Conservation (phyloP, 31 red algal genomes). For the Odonthalia washingtoniensis region DNA sequence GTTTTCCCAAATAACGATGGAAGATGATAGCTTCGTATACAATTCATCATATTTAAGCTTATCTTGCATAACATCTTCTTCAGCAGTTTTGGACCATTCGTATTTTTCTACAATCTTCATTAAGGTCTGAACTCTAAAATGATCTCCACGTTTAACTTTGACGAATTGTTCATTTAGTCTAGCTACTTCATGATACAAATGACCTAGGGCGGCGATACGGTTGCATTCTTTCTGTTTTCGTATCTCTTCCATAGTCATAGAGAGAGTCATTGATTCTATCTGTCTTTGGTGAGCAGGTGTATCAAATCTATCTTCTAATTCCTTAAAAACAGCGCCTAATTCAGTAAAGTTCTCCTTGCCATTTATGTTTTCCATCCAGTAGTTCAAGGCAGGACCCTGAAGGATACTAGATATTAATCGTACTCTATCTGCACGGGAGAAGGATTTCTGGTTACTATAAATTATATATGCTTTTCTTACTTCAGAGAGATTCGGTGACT, state of each 20-base stretch:
- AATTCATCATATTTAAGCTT: constrained; percentile 1
- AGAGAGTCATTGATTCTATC: neutral
- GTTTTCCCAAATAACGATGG: constrained; percentile 25
- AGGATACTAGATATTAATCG: neutral
- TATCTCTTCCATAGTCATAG: neutral
- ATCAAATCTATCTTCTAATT: neutral
- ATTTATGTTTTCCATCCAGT: neutral
- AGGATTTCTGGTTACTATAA: neutral
- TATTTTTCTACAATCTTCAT: constrained; percentile 16
- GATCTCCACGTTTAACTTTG: neutral
- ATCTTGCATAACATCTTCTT: constrained; percentile 19
- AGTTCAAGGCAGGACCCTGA: neutral
- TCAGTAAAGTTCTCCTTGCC: neutral
- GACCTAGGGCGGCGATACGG: neutral
- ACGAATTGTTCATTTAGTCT: neutral
- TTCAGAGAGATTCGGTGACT: neutral
- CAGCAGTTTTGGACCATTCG: neutral
- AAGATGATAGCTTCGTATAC: neutral
- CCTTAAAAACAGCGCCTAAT: neutral
- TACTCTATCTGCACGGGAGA: neutral
- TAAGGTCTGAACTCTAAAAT: neutral
- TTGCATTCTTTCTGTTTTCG: neutral
- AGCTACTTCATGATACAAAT: constrained; percentile 5
- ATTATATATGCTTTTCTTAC: neutral
- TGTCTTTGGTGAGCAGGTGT: neutral